Percentiles rank a stretch among this genome's conserved stretches.
phyloP scores from a whole-genome alignment of 306 rosid species.

The Vicia faba region DNA sequence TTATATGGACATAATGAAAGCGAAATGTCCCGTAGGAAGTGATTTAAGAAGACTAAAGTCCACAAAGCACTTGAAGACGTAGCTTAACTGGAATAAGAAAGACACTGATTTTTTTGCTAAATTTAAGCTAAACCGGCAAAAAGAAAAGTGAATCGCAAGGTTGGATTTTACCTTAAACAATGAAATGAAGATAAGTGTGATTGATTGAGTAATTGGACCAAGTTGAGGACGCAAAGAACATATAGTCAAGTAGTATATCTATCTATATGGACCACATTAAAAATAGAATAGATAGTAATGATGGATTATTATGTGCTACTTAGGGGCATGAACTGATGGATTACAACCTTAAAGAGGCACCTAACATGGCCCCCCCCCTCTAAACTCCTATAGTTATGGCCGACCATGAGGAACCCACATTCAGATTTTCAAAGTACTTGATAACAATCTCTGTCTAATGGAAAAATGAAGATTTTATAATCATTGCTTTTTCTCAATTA shows the following conservation, averaged over 20 bases:
- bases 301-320: conserved; percentile 36
- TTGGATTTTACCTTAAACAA: conserved; percentile 47
- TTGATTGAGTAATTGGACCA: conserved; percentile 39
- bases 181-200: conserved; percentile 46
- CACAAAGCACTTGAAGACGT: conserved; percentile 31
- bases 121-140: conserved; percentile 40
- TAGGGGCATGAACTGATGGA: conserved; percentile 39
- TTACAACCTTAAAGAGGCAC: conserved; percentile 48
- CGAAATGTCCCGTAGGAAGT: conserved; percentile 35
- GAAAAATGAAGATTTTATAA: no score
- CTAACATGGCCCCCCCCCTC: conserved; percentile 38
- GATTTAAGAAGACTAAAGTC: conserved; percentile 45
- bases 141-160: conserved; percentile 26
- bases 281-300: conserved; percentile 27
- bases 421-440: conserved; percentile 38
- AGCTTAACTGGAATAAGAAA: conserved; percentile 47
- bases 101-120: conserved; percentile 38
- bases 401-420: conserved; percentile 48
- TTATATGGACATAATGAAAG: conserved; percentile 32
- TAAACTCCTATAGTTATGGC: conserved; percentile 41
- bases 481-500: no score
- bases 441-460: conserved; percentile 38
- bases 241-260: conserved; percentile 32
- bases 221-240: conserved; percentile 39
- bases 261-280: conserved; percentile 39